phyloP scores from a whole-genome alignment of 202 grass and related monocot species.

The Elaeis oleifera region DNA sequence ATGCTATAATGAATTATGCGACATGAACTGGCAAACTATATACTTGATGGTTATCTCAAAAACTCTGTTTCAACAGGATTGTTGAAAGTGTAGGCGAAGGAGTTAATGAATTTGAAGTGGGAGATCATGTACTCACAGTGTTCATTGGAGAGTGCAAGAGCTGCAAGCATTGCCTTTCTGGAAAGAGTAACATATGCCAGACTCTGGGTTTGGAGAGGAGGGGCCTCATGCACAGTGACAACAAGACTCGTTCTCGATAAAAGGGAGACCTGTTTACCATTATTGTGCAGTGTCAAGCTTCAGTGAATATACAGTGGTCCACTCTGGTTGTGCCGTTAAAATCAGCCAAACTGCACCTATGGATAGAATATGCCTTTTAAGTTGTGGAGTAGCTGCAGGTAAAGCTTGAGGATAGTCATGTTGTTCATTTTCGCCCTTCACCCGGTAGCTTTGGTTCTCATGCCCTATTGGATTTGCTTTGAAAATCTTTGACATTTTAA shows the following conservation, averaged over 20 bases:
- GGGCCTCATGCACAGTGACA: conserved; percentile 43
- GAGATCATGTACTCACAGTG: conserved; percentile 70
- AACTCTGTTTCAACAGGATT: conserved; percentile 29
- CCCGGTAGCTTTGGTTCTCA: too few species aligned
- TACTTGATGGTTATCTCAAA: too few species aligned
- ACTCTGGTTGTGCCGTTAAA: conserved; percentile 82
- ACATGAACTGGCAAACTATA: too few species aligned
- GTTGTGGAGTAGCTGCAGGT: conserved; percentile 89
- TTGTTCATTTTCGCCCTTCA: neutral
- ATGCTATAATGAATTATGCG: too few species aligned
- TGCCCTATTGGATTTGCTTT: too few species aligned
- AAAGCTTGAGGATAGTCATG: neutral
- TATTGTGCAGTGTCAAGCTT: conserved; percentile 97
- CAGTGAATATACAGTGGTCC: conserved; percentile 84
- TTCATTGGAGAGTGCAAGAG: conserved; percentile 90
- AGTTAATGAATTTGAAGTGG: conserved; percentile 61
- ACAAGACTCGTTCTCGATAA: conserved; percentile 43
- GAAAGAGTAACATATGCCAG: conserved; percentile 96
- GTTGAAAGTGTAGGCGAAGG: conserved; percentile 74
- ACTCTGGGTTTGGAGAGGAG: conserved; percentile 81
- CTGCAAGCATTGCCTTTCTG: conserved; percentile 72
- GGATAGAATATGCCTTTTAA: conserved; percentile 80
- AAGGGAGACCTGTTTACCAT: conserved; percentile 60
- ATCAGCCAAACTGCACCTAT: conserved; percentile 44
- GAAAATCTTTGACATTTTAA: too few species aligned